A percentile compares a stretch with the other conserved stretches of the same genome.
Conservation (phyloP, 768 basidiomycete genomes). For the Mycena indigotica region DNA sequence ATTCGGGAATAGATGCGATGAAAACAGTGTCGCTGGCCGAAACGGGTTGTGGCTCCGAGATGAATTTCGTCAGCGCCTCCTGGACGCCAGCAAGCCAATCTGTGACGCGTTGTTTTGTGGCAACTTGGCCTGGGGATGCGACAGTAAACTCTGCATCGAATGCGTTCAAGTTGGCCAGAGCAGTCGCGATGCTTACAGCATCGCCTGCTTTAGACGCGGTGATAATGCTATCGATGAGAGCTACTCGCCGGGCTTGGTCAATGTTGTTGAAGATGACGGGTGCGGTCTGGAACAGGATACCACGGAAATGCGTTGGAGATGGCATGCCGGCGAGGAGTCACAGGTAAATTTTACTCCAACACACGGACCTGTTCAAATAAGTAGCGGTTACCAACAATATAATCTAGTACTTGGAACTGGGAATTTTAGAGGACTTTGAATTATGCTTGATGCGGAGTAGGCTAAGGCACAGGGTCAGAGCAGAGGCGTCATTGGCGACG, state of each 20-base stretch:
- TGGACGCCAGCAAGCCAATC: neutral
- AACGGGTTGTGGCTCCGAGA: neutral
- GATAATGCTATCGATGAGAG: neutral
- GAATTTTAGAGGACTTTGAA: too few relatives aligned
- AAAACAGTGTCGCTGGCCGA: neutral
- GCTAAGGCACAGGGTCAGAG: too few relatives aligned
- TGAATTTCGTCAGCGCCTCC: neutral
- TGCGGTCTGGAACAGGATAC: neutral
- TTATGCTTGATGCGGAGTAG: too few relatives aligned
- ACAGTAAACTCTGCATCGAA: neutral
- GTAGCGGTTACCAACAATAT: neutral
- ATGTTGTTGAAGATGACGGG: neutral
- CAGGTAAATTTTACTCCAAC: neutral
- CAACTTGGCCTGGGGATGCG: neutral
- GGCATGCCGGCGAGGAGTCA: neutral
- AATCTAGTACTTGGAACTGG: too few relatives aligned
- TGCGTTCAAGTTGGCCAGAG: neutral
- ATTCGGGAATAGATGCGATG: neutral
- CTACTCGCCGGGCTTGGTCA: neutral
- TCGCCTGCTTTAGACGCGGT: neutral
- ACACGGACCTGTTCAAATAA: neutral
- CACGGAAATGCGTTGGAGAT: neutral
- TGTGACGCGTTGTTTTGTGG: neutral
- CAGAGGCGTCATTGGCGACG: too few relatives aligned
- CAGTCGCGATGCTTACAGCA: neutral